Percentiles rank a stretch among this genome's conserved stretches.
phyloP scores from a whole-genome alignment of 2,329 filamentous ascomycete genomes.

The Curvularia sp. region DNA sequence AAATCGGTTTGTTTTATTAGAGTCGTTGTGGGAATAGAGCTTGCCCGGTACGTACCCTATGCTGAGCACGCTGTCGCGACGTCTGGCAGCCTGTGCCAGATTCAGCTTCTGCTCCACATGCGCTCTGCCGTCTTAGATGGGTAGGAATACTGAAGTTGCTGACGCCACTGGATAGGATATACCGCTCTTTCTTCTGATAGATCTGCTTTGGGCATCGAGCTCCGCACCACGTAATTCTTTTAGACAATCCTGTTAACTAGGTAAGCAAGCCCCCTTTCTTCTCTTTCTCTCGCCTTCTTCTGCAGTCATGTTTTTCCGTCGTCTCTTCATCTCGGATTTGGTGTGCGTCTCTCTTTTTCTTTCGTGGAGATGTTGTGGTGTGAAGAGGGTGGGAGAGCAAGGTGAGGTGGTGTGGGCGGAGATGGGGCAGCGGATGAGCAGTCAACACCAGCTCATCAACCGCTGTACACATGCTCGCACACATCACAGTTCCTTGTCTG shows the following conservation, averaged over 20 bases:
- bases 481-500: not conserved
- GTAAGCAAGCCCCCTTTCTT: constrained; percentile 37
- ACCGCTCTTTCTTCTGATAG: constrained; percentile 40
- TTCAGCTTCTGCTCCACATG: not conserved
- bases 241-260: constrained; percentile 38
- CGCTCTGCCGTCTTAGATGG: not conserved
- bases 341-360: constrained; percentile 3
- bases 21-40: constrained; percentile 37
- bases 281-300: constrained; percentile 1
- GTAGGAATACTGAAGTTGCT: constrained; percentile 3
- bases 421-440: constrained; percentile 11
- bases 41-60: constrained; percentile 34
- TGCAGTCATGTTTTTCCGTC: constrained; percentile 3
- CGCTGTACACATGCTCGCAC: constrained; percentile 4
- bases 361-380: constrained; percentile 2
- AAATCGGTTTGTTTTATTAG: constrained; percentile 36
- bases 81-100: not conserved
- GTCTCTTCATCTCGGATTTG: not conserved
- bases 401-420: constrained; percentile 10
- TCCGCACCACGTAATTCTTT: constrained; percentile 35
- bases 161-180: constrained; percentile 32
- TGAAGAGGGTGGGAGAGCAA: constrained; percentile 2
- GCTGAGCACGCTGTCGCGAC: constrained; percentile 2
- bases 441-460: constrained; percentile 9
- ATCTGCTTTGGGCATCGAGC: constrained; percentile 42